Percentiles rank a stretch among this genome's conserved stretches.
Evolutionary conservation across 257 asterid species (phyloP).

Genomic region (Catharanthus roseus): DNA sequence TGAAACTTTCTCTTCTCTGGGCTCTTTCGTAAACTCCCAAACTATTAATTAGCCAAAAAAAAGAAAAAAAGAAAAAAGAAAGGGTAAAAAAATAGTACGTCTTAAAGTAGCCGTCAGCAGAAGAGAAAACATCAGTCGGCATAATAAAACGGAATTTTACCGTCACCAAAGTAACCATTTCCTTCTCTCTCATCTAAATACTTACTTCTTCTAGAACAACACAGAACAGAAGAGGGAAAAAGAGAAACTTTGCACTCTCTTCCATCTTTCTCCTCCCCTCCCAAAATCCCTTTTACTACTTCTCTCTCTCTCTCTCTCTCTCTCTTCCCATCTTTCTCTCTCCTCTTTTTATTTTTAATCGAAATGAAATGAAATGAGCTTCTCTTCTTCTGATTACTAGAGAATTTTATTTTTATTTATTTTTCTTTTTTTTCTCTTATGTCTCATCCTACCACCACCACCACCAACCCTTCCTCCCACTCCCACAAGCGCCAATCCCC

Average conservation of each 20-base stretch:
- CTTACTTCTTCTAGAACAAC: neutral
- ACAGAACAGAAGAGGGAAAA: neutral
- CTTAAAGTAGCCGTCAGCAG: no score
- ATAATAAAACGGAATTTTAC: neutral
- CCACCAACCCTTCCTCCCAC: no score
- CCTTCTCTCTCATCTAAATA: neutral
- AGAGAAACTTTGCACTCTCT: neutral
- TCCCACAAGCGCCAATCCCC: constrained; percentile 37
- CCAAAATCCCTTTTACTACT: neutral
- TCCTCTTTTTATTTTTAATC: neutral
- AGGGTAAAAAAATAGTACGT: no score
- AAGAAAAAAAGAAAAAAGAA: no score
- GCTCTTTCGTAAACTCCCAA: no score
- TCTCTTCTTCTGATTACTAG: constrained; percentile 2
- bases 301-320: no score
- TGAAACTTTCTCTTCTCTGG: no score
- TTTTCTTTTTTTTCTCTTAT: constrained; percentile 26
- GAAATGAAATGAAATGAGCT: neutral
- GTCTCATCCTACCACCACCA: constrained; percentile 49
- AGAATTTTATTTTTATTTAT: neutral
- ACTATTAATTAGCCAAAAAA: no score
- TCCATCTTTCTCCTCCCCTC: neutral
- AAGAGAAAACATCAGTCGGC: no score
- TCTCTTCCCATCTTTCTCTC: neutral
- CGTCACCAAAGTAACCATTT: neutral